These are phyloP conservation scores for Blastobotrys buckinghamii DNA, from an alignment of 1,139 yeast species.

Conservation along the genomic window DNA sequence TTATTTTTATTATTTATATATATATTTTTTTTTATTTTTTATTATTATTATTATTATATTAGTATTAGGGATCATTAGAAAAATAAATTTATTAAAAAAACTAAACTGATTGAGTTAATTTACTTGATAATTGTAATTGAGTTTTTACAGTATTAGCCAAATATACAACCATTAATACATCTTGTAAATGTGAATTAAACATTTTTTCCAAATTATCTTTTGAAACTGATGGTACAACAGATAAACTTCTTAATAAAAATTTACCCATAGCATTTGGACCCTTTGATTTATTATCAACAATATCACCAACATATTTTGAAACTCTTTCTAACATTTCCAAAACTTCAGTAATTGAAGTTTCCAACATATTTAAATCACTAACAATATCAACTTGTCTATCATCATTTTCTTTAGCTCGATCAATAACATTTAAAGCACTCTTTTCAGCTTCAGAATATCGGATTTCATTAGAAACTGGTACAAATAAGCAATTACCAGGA, in stretches of 20 bases:
- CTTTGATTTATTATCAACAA: slow-evolving; percentile 41
- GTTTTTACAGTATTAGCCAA: slow-evolving; percentile 81
- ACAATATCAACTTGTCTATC: slow-evolving; percentile 34
- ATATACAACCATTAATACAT: slow-evolving; percentile 76
- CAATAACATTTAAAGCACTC: slow-evolving; percentile 32
- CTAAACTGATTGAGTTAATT: slow-evolving; percentile 52
- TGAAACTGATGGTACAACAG: slow-evolving; percentile 57
- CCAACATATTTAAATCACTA: slow-evolving; percentile 45
- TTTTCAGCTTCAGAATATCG: slow-evolving; percentile 55
- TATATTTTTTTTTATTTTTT: background rate
- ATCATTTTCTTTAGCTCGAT: slow-evolving; percentile 34
- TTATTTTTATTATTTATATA: background rate
- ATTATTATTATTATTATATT: background rate
- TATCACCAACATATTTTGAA: slow-evolving; percentile 42
- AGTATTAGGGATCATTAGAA: background rate
- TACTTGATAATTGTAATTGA: slow-evolving; percentile 74
- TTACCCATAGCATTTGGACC: slow-evolving; percentile 52
- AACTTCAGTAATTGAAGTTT: slow-evolving; percentile 51
- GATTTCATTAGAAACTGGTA: slow-evolving; percentile 69
- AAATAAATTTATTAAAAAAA: background rate
- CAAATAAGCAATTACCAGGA: slow-evolving; percentile 67
- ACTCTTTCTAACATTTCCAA: slow-evolving; percentile 51
- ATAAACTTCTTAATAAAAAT: slow-evolving; percentile 56
- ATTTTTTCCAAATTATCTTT: slow-evolving; percentile 52
- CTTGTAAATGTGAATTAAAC: slow-evolving; percentile 72